Conservation (phyloP, 2,329 filamentous ascomycete genomes). For the Xylariaceae sp. region DNA sequence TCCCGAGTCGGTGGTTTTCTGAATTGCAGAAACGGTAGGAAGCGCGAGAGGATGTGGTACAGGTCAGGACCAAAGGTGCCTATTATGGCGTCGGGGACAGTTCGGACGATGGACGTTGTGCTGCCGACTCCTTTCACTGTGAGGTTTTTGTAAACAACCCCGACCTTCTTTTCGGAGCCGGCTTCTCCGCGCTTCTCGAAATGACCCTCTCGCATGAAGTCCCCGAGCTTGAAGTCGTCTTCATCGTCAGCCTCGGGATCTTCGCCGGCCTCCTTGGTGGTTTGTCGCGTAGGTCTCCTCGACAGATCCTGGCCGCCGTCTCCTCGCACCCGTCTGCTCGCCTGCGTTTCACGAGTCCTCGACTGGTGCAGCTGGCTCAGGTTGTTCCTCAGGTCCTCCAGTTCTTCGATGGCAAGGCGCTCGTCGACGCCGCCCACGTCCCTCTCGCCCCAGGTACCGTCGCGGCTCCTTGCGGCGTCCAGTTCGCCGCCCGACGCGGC, state of each 20-base stretch:
- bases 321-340: slow-evolving; percentile 11
- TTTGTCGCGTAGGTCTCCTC: background rate
- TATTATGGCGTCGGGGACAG: slow-evolving; percentile 64
- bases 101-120: slow-evolving; percentile 61
- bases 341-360: slow-evolving; percentile 27
- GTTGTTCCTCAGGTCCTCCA: slow-evolving; percentile 27
- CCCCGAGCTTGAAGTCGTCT: slow-evolving; percentile 58
- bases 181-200: slow-evolving; percentile 62
- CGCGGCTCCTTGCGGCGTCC: slow-evolving; percentile 5
- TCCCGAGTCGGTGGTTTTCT: slow-evolving; percentile 22
- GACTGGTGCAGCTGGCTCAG: slow-evolving; percentile 28
- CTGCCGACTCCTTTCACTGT: slow-evolving; percentile 65
- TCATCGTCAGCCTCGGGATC: slow-evolving; percentile 31
- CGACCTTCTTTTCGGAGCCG: slow-evolving; percentile 68
- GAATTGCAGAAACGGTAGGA: slow-evolving; percentile 26
- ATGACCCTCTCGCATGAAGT: slow-evolving; percentile 67
- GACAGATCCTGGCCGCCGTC: background rate
- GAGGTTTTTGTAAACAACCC: slow-evolving; percentile 68
- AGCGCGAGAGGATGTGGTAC: slow-evolving; percentile 50
- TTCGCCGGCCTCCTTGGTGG: slow-evolving; percentile 4
- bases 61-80: slow-evolving; percentile 73
- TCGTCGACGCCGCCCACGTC: slow-evolving; percentile 27
- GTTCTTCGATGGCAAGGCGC: slow-evolving; percentile 26
- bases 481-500: slow-evolving; percentile 2
- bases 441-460: slow-evolving; percentile 31